Evolutionary conservation across 345 rosid genomes (phyloP).

Genomic region (Gossypium australe): DNA sequence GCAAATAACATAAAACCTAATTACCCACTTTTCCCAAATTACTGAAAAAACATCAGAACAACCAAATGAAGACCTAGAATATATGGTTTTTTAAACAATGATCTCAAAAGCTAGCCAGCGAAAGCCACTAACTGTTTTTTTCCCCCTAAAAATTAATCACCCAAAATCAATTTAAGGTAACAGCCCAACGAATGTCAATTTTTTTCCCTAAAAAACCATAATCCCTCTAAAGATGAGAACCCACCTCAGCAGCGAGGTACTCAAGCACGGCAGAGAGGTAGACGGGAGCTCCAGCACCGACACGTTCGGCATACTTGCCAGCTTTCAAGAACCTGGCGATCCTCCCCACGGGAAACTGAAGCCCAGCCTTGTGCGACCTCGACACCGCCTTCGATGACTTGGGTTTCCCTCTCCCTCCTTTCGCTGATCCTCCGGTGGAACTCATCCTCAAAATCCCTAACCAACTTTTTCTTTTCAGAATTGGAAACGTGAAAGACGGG

Average conservation of each 20-base stretch:
- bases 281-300: constrained; percentile 77
- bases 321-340: constrained; percentile 72
- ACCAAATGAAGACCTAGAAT: background rate
- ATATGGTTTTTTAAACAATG: too few relatives aligned
- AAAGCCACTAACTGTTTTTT: too few relatives aligned
- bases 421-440: constrained; percentile 42
- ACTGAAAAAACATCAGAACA: background rate
- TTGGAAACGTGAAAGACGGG: background rate
- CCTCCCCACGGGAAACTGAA: constrained; percentile 77
- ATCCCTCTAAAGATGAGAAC: background rate
- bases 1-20: too few relatives aligned
- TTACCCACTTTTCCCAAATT: too few relatives aligned
- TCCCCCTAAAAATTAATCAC: too few relatives aligned
- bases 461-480: too few relatives aligned
- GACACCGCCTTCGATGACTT: constrained; percentile 63
- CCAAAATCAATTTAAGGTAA: too few relatives aligned
- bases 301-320: constrained; percentile 77
- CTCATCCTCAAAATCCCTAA: constrained; percentile 30
- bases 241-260: constrained; percentile 75
- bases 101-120: too few relatives aligned
- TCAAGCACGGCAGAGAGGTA: constrained; percentile 80
- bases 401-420: constrained; percentile 69
- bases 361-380: constrained; percentile 65
- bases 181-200: background rate
- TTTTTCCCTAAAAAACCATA: background rate